Evolutionary conservation across 768 basidiomycete species (phyloP).

Genomic region (Kwoniella newhampshirensis): DNA sequence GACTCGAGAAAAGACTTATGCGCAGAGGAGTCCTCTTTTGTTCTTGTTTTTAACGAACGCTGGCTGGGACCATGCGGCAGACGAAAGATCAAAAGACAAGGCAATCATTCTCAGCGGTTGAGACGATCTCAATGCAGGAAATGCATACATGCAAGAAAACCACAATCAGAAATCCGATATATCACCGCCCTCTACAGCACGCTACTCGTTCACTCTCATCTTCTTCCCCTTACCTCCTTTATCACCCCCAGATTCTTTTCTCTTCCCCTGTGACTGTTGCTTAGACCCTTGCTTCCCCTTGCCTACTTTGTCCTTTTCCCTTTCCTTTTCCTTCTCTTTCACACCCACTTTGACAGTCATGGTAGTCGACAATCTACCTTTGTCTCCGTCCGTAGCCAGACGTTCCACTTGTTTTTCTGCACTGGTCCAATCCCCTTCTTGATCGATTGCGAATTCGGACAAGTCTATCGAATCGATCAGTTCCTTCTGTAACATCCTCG

Average conservation of each 20-base stretch:
- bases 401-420: conserved; percentile 72
- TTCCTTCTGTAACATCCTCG: conserved; percentile 66
- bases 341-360: conserved; percentile 71
- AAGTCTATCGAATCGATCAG: conserved; percentile 86
- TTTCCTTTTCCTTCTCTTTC: conserved; percentile 63
- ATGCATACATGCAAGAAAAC: too few relatives aligned
- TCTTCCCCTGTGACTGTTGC: conserved; percentile 20
- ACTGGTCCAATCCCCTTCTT: conserved; percentile 69
- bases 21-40: too few relatives aligned
- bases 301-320: conserved; percentile 51
- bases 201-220: conserved; percentile 25
- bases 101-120: too few relatives aligned
- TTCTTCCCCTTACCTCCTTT: conserved; percentile 29
- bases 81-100: too few relatives aligned
- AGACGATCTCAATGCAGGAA: too few relatives aligned
- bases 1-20: too few relatives aligned
- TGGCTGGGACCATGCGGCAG: too few relatives aligned
- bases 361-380: conserved; percentile 62
- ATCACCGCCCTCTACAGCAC: neutral
- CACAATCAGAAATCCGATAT: too few relatives aligned
- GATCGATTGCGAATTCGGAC: conserved; percentile 74
- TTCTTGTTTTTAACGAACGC: too few relatives aligned
- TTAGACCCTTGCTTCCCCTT: conserved; percentile 27
- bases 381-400: conserved; percentile 51
- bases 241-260: conserved; percentile 27